Base-by-base conservation (phyloP, 495 filamentous ascomycete genomes). In the Elasticomyces elasticus region DNA sequence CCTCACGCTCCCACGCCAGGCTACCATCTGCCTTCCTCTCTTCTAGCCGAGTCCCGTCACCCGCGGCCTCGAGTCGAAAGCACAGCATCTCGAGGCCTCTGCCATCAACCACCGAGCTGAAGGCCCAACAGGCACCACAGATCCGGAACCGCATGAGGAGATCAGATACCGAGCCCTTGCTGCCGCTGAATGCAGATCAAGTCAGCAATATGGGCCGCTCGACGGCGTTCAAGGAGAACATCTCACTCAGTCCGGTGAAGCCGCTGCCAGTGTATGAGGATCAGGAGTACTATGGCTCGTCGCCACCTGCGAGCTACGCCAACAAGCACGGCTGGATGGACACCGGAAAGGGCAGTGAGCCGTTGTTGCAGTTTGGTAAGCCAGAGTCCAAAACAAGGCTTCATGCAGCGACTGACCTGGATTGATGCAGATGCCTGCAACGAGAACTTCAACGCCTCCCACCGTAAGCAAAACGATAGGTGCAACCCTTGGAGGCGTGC, bases 181-280 rank as follows among this genome's bases (percentile, higher is more conserved):
- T 56, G 23, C 41, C 41, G 15, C 25, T 52, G 37, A 55, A 59
- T 25, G 25, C 19, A 3, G 28, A 44, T 11, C 38, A 44, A 35
- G 13, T 11, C 12, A 33, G 25, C 28, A 46, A 53, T 22, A n/a
- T 51, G 3, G 48, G 48, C 10, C 41, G 54, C 4, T 27, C 59
- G 20, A 62, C 59, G 11, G 59, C 59, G 3, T 62, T 62, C 51
- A 62, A 62, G 35, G 59, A 62, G 51, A 62, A 62, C 42, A 51
- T 58, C n/a, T 40, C 55, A 1, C 23, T 55, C 7, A 59, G 60
- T 35, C 55, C 60, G 15, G 38, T 55, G 23, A 59, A 62, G 55
- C 47, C 51, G 19, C 28, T 59, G 35, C 51, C 60, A 30, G 17
- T 55, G 26, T 38, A 17, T 11, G 30, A 48, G 5, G 13, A 48